A percentile compares a stretch with the other conserved stretches of the same genome.
Evolutionary conservation across 177 flowering plant genomes (phyloP).

Genomic region (Telopea speciosissima): DNA sequence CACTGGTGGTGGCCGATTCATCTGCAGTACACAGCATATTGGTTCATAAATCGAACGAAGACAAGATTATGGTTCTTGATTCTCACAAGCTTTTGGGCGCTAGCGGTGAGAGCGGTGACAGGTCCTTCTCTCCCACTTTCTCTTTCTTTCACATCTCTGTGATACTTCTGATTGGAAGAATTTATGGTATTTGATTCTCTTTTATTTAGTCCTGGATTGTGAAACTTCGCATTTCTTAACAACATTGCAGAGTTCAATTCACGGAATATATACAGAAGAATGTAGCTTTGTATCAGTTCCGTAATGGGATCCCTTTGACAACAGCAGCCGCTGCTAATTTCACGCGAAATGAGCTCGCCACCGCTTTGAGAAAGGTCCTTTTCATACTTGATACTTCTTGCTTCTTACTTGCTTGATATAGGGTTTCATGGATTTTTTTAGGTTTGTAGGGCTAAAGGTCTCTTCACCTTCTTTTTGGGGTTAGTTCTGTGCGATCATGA

Average conservation of each 20-base stretch:
- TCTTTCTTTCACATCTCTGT: background rate
- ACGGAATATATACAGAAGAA: conserved; percentile 93
- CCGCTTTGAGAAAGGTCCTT: conserved; percentile 83
- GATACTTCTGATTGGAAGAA: background rate
- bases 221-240: no score
- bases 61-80: conserved; percentile 94
- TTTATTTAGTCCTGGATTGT: no score
- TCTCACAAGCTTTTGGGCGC: conserved; percentile 98
- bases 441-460: background rate
- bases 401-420: background rate
- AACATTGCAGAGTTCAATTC: conserved; percentile 59
- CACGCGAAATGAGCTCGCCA: conserved; percentile 84
- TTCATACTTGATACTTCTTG: background rate
- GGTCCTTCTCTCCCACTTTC: conserved; percentile 37
- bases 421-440: conserved; percentile 9
- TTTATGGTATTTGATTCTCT: conserved; percentile 1
- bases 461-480: background rate
- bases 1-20: conserved; percentile 77
- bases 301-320: conserved; percentile 86
- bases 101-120: conserved; percentile 89
- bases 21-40: conserved; percentile 92
- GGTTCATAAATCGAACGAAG: conserved; percentile 93
- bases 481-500: background rate
- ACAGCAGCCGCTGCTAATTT: conserved; percentile 90
- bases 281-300: conserved; percentile 81